These are phyloP conservation scores for Venturia effusa DNA, from an alignment of 2,329 filamentous ascomycete genomes.

Conservation along the genomic window DNA sequence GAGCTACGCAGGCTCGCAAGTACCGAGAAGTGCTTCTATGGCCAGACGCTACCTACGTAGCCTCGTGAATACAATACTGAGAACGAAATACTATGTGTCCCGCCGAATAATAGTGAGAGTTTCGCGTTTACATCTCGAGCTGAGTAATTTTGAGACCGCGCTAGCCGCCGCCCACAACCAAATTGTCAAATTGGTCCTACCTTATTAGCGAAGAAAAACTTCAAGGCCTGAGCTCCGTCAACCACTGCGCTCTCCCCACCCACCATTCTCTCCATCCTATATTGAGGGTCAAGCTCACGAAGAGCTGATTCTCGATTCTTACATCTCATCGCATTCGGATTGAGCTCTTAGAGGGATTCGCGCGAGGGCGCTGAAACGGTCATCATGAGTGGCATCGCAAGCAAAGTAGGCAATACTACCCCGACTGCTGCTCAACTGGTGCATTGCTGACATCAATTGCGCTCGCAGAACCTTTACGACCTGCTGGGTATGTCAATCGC, in stretches of 20 bases:
- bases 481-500: slow-evolving; percentile 68
- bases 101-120: no score
- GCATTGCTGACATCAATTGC: slow-evolving; percentile 25
- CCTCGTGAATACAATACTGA: background rate
- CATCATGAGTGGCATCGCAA: slow-evolving; percentile 31
- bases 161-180: background rate
- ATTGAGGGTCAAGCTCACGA: slow-evolving; percentile 29
- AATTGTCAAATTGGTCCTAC: background rate
- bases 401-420: slow-evolving; percentile 26
- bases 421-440: slow-evolving; percentile 12
- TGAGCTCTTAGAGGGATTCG: slow-evolving; percentile 22
- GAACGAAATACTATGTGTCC: background rate
- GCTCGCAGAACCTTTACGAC: slow-evolving; percentile 82
- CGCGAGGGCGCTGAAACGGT: slow-evolving; percentile 32
- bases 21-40: background rate
- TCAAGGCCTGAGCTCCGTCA: background rate
- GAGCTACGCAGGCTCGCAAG: background rate
- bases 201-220: background rate
- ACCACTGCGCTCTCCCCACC: background rate
- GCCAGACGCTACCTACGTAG: background rate
- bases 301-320: slow-evolving; percentile 28
- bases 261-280: slow-evolving; percentile 11
- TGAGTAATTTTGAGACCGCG: no score
- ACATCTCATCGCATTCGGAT: slow-evolving; percentile 19
- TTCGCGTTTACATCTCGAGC: no score